Evolutionary conservation across 2,329 filamentous ascomycete species (phyloP).

Genomic region (Rutstroemia sp.): DNA sequence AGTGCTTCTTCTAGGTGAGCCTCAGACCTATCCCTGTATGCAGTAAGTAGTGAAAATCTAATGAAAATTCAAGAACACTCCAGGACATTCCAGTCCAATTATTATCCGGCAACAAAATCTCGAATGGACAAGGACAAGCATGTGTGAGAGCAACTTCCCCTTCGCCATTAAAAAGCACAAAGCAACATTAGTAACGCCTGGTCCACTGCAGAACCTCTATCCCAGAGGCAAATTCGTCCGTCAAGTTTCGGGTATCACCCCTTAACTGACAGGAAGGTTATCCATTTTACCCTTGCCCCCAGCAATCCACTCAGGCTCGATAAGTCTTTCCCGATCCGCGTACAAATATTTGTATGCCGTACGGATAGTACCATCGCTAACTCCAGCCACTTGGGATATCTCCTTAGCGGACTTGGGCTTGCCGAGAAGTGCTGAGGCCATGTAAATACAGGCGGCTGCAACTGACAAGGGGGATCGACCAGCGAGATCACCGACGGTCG

Average conservation of each 20-base stretch:
- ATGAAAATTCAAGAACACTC: neutral
- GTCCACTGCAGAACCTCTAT: neutral
- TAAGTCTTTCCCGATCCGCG: constrained; percentile 62
- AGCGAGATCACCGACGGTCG: constrained; percentile 67
- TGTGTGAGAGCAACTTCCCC: constrained; percentile 14
- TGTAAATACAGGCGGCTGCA: constrained; percentile 93
- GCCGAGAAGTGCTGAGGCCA: constrained; percentile 82
- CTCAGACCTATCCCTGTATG: constrained; percentile 7
- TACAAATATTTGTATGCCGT: constrained; percentile 90
- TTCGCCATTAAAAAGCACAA: constrained; percentile 11
- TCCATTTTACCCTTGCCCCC: constrained; percentile 64
- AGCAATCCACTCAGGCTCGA: constrained; percentile 68
- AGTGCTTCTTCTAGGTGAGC: neutral
- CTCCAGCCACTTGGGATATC: constrained; percentile 75
- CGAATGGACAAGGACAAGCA: constrained; percentile 11
- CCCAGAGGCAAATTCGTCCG: neutral
- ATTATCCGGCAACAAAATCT: constrained; percentile 14
- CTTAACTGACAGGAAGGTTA: constrained; percentile 50
- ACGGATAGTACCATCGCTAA: constrained; percentile 95
- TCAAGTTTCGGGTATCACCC: constrained; percentile 22
- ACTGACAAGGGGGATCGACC: constrained; percentile 91
- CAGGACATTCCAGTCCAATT: constrained; percentile 10
- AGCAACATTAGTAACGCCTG: constrained; percentile 2
- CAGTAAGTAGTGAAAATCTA: constrained; percentile 7
- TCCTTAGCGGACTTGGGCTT: constrained; percentile 75